Base-by-base conservation (phyloP, 1,284 basidiomycete species). In the Apiotrichum mycotoxinovorans region DNA sequence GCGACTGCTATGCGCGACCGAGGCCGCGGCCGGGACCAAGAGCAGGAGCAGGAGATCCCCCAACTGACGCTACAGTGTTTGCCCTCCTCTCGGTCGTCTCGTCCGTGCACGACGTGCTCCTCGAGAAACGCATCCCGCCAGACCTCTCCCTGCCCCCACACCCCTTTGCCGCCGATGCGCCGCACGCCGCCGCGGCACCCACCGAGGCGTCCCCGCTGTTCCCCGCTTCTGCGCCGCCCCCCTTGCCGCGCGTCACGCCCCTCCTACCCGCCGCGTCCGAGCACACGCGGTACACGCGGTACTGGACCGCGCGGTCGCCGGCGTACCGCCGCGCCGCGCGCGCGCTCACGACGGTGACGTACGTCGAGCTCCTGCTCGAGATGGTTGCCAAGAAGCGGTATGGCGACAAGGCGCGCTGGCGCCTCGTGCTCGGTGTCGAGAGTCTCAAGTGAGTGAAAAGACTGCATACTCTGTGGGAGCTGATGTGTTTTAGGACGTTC, bases 291-390 rank as follows among this genome's bases (percentile, higher is more conserved):
- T 95, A 89, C 75, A 93, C 91, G 4, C 83, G 84, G 51, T 87
- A 87, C 41, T 95, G 90, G 89, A 82, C 83, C 18, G 83, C 87
- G 66, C 83, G 82, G 66, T 83, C 84, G 53, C 51, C 65, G 8
- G 69, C 80, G 22, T 95, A 95, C 79, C 86, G 85, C 72, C 87
- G 87, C 84, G 82, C 83, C 11, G 84, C 87, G 18, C 81, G 89
- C 37, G 73, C 82, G 3, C 82, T 94, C 4, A 85, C 89, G 67
- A 79, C 91, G 27, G 80, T 91, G 57, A 83, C 83, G 40, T 91
- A 87, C 73, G 82, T 87, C 17, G 85, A 94, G 74, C 82, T 95
- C 38, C 78, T 95, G 40, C 71, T 91, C 44, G 91, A 95, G 77
- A 95, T 95, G 91, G 80, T 84, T n/a, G 78, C 88, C 66, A 88